phyloP scores from a whole-genome alignment of 257 asterid genomes.

The Gentiana straminea region DNA sequence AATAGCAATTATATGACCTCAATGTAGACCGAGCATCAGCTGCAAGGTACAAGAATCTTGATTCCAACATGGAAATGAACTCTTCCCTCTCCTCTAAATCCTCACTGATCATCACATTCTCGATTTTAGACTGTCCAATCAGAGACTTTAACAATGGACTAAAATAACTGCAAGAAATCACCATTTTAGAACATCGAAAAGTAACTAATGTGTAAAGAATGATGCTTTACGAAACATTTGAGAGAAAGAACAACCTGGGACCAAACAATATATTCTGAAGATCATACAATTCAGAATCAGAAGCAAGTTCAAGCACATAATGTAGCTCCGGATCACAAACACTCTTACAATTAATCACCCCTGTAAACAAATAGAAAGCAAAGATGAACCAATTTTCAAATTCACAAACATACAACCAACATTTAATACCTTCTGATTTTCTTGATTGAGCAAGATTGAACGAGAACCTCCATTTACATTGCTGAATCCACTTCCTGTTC shows the following conservation, averaged over 20 bases:
- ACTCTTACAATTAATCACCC: conserved; percentile 17
- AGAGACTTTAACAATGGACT: conserved; percentile 92
- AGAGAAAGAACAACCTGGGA: conserved; percentile 45
- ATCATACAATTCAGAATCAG: conserved; percentile 76
- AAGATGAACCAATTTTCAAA: neutral
- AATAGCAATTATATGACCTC: conserved; percentile 43
- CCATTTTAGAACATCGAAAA: neutral
- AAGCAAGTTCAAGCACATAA: conserved; percentile 72
- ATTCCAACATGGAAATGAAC: conserved; percentile 68
- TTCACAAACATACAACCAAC: neutral
- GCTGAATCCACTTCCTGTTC: conserved; percentile 5
- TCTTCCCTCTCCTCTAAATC: conserved; percentile 80
- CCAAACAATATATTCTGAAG: conserved; percentile 79
- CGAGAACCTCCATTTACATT: neutral
- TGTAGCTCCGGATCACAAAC: conserved; percentile 64
- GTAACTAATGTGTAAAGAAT: neutral
- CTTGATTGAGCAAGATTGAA: conserved; percentile 8
- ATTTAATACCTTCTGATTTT: conserved; percentile 3
- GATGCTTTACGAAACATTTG: neutral
- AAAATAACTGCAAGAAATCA: conserved; percentile 51
- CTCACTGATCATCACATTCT: conserved; percentile 57
- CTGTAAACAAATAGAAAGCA: conserved; percentile 17
- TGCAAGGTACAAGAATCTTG: conserved; percentile 87
- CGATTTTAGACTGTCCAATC: conserved; percentile 46
- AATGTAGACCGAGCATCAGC: conserved; percentile 89